A percentile compares a stretch with the other conserved stretches of the same genome.
phyloP scores from a whole-genome alignment of 257 asterid species.

The Fraxinus anomala region DNA sequence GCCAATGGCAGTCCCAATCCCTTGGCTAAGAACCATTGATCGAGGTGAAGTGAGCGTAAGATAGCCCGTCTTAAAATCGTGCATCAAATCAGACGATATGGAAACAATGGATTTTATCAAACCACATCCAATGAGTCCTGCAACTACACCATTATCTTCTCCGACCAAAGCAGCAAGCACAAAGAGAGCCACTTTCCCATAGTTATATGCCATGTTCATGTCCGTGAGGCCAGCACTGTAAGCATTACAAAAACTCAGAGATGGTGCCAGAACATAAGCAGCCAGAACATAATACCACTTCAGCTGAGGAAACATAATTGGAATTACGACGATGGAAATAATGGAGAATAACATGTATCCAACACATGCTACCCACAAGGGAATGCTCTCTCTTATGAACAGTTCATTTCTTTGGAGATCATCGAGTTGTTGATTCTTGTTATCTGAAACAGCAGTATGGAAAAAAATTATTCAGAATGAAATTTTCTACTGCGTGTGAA shows the following conservation, averaged over 20 bases:
- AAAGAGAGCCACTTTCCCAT: slow-evolving; percentile 32
- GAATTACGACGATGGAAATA: slow-evolving; percentile 21
- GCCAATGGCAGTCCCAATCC: slow-evolving; percentile 28
- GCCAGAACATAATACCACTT: slow-evolving; percentile 26
- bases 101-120: slow-evolving; percentile 31
- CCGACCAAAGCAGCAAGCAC: slow-evolving; percentile 27
- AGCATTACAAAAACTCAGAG: slow-evolving; percentile 30
- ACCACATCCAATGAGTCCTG: slow-evolving; percentile 32
- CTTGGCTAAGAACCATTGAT: slow-evolving; percentile 31
- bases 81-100: slow-evolving; percentile 32
- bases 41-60: slow-evolving; percentile 30
- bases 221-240: slow-evolving; percentile 30
- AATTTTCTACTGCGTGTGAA: neutral
- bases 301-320: slow-evolving; percentile 29
- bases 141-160: slow-evolving; percentile 25
- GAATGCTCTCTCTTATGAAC: slow-evolving; percentile 27
- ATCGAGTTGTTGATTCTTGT: slow-evolving; percentile 10
- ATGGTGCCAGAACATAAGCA: slow-evolving; percentile 26
- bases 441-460: slow-evolving; percentile 10
- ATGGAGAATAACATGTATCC: slow-evolving; percentile 27
- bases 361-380: slow-evolving; percentile 25
- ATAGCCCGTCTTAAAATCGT: slow-evolving; percentile 25
- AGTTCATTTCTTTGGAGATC: slow-evolving; percentile 13
- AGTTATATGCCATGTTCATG: slow-evolving; percentile 36
- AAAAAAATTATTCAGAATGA: neutral